These are phyloP conservation scores for Tribonema minus DNA, from an alignment of 108 stramenopile genomes.

Conservation along the genomic window DNA sequence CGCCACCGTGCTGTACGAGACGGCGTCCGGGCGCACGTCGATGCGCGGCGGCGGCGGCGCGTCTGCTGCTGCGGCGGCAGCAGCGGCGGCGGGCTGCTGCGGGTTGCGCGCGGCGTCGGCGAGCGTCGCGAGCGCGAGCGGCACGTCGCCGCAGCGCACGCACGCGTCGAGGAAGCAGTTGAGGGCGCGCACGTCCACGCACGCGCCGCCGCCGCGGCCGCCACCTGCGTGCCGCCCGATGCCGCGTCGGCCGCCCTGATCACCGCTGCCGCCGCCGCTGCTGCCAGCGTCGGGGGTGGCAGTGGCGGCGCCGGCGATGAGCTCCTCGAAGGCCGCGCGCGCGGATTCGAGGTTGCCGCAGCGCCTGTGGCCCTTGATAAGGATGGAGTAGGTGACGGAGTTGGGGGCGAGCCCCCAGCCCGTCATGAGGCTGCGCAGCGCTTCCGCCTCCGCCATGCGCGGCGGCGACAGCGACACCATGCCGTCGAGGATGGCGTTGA, in stretches of 20 bases:
- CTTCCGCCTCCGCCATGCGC: slow-evolving; percentile 18
- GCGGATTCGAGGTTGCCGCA: slow-evolving; percentile 4
- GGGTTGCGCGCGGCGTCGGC: neutral
- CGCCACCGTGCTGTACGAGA: neutral
- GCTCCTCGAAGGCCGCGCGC: slow-evolving; percentile 15
- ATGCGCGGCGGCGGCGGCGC: neutral
- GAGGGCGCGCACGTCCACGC: slow-evolving; percentile 17
- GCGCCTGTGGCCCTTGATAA: slow-evolving; percentile 24
- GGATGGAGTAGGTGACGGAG: slow-evolving; percentile 16
- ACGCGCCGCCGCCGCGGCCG: neutral
- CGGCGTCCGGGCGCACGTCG: neutral
- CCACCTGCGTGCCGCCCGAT: too few species aligned
- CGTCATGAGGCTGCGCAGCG: slow-evolving; percentile 12
- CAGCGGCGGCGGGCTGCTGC: neutral
- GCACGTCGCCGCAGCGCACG: slow-evolving; percentile 8
- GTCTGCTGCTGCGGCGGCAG: neutral
- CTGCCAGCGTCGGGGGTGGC: too few species aligned
- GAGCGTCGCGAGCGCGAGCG: neutral
- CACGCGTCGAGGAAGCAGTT: slow-evolving; percentile 30
- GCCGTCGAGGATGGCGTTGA: slow-evolving; percentile 31
- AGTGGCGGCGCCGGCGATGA: too few species aligned
- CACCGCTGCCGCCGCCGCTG: too few species aligned
- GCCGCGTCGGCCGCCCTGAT: too few species aligned
- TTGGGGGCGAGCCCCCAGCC: slow-evolving; percentile 18
- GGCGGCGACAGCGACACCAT: slow-evolving; percentile 14